Conservation (phyloP, 2,329 filamentous ascomycete genomes). For the Exophiala sp. region DNA sequence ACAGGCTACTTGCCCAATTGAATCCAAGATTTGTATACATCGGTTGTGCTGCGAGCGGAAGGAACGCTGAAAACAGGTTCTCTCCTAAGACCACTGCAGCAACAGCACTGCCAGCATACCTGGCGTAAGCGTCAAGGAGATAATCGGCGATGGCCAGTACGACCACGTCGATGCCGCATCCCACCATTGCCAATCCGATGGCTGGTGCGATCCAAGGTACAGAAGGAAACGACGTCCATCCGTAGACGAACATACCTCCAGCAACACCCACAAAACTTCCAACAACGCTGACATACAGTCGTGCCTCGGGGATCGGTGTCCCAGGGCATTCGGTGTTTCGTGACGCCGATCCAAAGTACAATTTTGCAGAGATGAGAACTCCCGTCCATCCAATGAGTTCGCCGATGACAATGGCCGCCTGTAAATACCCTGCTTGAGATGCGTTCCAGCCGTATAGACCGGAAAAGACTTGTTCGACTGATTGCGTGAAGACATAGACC, state of each 20-base stretch:
- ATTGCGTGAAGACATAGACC: conserved; percentile 51
- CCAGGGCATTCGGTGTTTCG: conserved; percentile 39
- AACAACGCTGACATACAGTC: conserved; percentile 42
- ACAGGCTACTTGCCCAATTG: conserved; percentile 48
- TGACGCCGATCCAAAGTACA: conserved; percentile 42
- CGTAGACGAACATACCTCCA: conserved; percentile 52
- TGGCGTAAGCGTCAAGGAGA: conserved; percentile 49
- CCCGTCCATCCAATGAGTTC: conserved; percentile 42
- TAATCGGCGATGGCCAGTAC: conserved; percentile 48
- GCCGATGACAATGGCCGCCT: conserved; percentile 45
- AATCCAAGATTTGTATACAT: conserved; percentile 50
- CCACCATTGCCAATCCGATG: conserved; percentile 47
- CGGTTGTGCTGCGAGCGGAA: conserved; percentile 46
- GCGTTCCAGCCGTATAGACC: conserved; percentile 69
- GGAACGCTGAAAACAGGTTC: conserved; percentile 47
- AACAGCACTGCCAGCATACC: conserved; percentile 49
- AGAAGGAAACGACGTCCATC: conserved; percentile 44
- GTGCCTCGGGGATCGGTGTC: conserved; percentile 41
- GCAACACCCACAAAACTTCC: conserved; percentile 47
- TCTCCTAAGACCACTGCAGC: conserved; percentile 49
- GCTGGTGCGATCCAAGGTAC: conserved; percentile 49
- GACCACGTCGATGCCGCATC: conserved; percentile 49
- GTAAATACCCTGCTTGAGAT: conserved; percentile 47
- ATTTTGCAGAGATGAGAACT: conserved; percentile 48
- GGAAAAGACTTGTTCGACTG: conserved; percentile 67